Base-by-base conservation (phyloP, 306 rosid species). In the Begonia masoniana region DNA sequence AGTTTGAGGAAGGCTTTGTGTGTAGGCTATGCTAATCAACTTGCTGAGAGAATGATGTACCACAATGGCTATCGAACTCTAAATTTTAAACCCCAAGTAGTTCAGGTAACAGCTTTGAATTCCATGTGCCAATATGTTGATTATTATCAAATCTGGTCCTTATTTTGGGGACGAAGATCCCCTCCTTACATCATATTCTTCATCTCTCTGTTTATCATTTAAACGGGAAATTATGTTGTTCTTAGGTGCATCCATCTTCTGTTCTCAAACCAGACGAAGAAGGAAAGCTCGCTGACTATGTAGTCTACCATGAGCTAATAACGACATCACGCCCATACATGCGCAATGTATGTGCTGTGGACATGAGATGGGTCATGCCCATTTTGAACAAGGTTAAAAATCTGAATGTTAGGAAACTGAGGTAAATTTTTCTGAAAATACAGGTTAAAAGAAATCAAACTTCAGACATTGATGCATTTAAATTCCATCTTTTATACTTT, bases 1-100 rank as follows among this genome's bases (percentile, higher is more conserved):
- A 76, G 73, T 56, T 70, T 91, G 82, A 85, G 97, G 80, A 85
- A 83, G 74, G 82, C 94, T 52, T 70, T 91, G 69, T 85, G 97
- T 64, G 78, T 77, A 49, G 97, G 97, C 36, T 91, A 63, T 81
- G 97, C 96, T 11, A 91, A 68, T 79, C 97, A 91, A 73, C 92
- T 85, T 55, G 94, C 96, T 71, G 97, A 85, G 82, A 74, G 97
- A 76, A 91, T 83, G 84, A 59, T 91, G 61, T 81, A 83, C 67
- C 97, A 91, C 73, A 91, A 91, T 75, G 97, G 97, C 51, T 91
- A 82, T 74, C 78, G 94, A 70, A 91, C 94, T 60, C 75, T 91
- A 39, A 84, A 91, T 71, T 85, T 85, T 62, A 82, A 81, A 66
- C 76, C 88, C 62, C 97, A 83, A 79, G 79, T 81, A 52, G 96